Evolutionary conservation across 2,329 filamentous ascomycete genomes (phyloP).

Genomic region (Cordyceps javanica): DNA sequence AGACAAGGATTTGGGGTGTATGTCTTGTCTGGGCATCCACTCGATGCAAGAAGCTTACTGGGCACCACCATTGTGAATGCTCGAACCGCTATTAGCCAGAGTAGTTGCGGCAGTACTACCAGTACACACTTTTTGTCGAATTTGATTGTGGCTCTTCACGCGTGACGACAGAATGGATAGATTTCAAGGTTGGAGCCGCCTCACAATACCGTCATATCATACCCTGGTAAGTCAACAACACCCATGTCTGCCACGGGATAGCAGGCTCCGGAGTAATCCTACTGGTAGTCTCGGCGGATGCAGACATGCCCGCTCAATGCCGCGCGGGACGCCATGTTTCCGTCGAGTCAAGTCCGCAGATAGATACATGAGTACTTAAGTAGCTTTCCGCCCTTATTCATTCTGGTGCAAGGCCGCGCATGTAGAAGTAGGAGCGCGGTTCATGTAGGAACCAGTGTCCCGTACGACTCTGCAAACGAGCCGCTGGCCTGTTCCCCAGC

Average conservation of each 20-base stretch:
- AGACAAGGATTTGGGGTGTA: neutral
- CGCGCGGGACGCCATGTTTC: conserved; percentile 6
- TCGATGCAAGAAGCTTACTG: too few species aligned
- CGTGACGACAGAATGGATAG: neutral
- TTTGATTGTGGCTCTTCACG: neutral
- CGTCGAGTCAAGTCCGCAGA: neutral
- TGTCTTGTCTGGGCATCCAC: neutral
- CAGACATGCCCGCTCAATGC: neutral
- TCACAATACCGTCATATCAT: too few species aligned
- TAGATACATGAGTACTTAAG: neutral
- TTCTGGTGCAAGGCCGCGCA: too few species aligned
- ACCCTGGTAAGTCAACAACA: too few species aligned
- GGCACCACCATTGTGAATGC: neutral
- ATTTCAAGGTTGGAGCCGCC: too few species aligned
- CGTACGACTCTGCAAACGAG: neutral
- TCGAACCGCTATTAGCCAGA: too few species aligned
- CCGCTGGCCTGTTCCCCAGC: neutral
- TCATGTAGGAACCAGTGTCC: neutral
- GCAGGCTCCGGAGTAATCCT: too few species aligned
- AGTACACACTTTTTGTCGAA: too few species aligned
- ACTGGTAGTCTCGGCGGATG: too few species aligned
- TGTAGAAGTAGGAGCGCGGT: neutral
- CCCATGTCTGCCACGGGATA: too few species aligned
- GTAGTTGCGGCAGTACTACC: too few species aligned
- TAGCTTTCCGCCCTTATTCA: too few species aligned